Evolutionary conservation across 495 filamentous ascomycete species (phyloP), one percentile per base, ranked within the genome.

Genomic region (Xylaria longipes): DNA sequence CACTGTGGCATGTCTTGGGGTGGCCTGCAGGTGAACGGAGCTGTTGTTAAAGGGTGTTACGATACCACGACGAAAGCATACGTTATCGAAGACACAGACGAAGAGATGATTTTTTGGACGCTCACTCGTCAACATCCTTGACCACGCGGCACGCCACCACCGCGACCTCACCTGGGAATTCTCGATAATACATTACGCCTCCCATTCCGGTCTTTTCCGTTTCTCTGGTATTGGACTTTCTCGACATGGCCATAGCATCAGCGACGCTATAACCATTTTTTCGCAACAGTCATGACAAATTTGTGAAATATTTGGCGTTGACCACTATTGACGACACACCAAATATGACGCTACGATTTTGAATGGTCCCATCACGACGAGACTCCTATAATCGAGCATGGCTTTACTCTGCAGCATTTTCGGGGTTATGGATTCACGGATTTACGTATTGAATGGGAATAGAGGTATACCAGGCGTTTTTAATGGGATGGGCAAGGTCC

Each of bases 401-500:
- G n/a, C 62, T 50, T 58, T 27, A 58, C 29, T 60, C 7, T 60
- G 43, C 52, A 58, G 61, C 61, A 71, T 71, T 66, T 56, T 46
- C 29, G 46, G 52, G 62, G 43, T 45, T 66, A 72, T 62, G 64
- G 64, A 33, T 68, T 68, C 22, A 63, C 54, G 65, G 52, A 5
- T 61, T 68, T 48, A 48, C 56, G 64, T 31, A 68, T 68, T 68
- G 63, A 50, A 58, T 31, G 70, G 64, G 43, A 31, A 62, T 61
- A 67, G 52, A 68, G 54, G 62, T 72, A 72, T 65, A 61, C 54
- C 64, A 67, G 70, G 70, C 70, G 70, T 72, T 68, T 52, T 57
- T 57, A 45, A 56, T 58, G 22, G 41, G 61, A 11, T 68, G 62
- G 64, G 56, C 41, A 68, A 43, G 54, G n/a, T 31, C 45, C 9